Conservation (phyloP, 768 basidiomycete species). For the Boletus coccyginus region DNA sequence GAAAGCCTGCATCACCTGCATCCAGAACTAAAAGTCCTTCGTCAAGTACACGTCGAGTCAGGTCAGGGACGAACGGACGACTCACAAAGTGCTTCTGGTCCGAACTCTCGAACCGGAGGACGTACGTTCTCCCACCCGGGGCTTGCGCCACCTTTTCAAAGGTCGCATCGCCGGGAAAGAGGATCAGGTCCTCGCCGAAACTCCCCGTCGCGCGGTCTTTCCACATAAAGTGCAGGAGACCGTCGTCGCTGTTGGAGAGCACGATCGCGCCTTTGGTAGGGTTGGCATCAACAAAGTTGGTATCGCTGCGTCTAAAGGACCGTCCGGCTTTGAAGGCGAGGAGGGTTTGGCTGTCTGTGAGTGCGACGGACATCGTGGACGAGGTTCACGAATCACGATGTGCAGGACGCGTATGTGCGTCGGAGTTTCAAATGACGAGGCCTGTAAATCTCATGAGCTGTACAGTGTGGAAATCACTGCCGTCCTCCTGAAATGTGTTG, state of each 20-base stretch:
- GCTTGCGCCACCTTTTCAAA: slow-evolving; percentile 75
- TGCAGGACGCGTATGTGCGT: slow-evolving; percentile 19
- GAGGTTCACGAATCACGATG: no score
- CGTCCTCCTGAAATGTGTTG: no score
- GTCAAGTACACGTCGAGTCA: neutral
- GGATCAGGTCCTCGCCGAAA: slow-evolving; percentile 77
- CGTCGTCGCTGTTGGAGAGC: slow-evolving; percentile 69
- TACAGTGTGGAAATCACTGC: no score
- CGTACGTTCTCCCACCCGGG: slow-evolving; percentile 67
- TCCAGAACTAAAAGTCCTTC: slow-evolving; percentile 62
- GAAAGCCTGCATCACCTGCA: slow-evolving; percentile 56
- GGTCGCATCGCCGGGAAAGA: slow-evolving; percentile 83
- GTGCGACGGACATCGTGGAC: slow-evolving; percentile 20
- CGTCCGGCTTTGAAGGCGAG: slow-evolving; percentile 68
- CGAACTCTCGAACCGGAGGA: slow-evolving; percentile 90
- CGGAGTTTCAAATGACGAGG: slow-evolving; percentile 22
- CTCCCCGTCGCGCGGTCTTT: slow-evolving; percentile 63
- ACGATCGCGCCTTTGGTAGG: slow-evolving; percentile 73
- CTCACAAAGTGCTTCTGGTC: slow-evolving; percentile 87
- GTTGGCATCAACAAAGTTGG: slow-evolving; percentile 65
- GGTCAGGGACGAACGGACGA: slow-evolving; percentile 5
- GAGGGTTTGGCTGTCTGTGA: slow-evolving; percentile 30
- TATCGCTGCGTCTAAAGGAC: slow-evolving; percentile 63
- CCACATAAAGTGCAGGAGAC: slow-evolving; percentile 77
- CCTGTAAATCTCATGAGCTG: no score